A percentile compares a stretch with the other conserved stretches of the same genome.
Conservation (phyloP, 768 basidiomycete species). For the Vararia minispora region DNA sequence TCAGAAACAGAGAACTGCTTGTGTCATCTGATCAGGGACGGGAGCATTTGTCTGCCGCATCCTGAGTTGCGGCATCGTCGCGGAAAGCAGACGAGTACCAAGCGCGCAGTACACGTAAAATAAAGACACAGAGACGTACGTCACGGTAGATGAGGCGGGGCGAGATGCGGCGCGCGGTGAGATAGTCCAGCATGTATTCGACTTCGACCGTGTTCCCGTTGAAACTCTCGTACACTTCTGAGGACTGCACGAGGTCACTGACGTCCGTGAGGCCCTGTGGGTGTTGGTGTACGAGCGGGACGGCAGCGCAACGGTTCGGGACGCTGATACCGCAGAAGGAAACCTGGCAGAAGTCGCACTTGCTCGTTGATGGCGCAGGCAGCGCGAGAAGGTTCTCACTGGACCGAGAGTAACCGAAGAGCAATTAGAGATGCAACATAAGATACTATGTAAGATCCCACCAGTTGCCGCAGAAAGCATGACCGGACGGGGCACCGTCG, state of each 20-base stretch:
- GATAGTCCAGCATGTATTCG: constrained; percentile 75
- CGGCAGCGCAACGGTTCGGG: constrained; percentile 59
- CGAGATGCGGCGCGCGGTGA: constrained; percentile 46
- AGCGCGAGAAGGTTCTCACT: constrained; percentile 71
- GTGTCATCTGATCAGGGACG: too few species aligned
- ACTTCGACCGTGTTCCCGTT: constrained; percentile 70
- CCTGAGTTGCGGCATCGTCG: too few species aligned
- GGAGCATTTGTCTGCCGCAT: too few species aligned
- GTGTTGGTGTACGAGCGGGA: constrained; percentile 44
- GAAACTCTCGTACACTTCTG: constrained; percentile 73
- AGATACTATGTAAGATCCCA: constrained; percentile 18
- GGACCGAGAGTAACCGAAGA: constrained; percentile 2
- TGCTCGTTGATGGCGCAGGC: constrained; percentile 64
- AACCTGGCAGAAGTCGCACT: constrained; percentile 75
- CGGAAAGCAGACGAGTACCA: too few species aligned
- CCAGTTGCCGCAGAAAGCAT: constrained; percentile 78
- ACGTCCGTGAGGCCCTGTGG: constrained; percentile 60
- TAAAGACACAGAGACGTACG: constrained; percentile 26
- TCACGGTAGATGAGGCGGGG: constrained; percentile 72
- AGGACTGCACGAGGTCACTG: constrained; percentile 66
- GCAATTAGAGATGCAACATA: background rate
- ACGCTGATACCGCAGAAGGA: constrained; percentile 77
- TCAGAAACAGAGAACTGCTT: background rate
- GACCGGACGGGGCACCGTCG: constrained; percentile 70
- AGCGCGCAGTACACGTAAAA: background rate